Conservation (phyloP, 371 early-diverging fungal species). For the Mortierella sp. region DNA sequence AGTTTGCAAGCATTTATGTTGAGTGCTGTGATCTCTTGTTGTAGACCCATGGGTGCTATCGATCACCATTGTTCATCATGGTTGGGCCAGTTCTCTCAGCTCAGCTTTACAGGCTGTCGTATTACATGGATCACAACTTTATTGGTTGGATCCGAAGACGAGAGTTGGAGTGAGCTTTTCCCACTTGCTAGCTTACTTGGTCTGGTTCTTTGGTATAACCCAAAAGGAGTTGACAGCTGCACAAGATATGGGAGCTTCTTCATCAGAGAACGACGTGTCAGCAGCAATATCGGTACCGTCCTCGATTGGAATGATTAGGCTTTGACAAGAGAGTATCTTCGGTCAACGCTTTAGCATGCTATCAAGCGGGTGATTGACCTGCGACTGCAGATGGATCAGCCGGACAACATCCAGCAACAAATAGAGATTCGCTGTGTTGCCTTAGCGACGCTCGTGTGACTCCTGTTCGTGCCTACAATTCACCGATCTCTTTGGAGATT, state of each 20-base stretch:
- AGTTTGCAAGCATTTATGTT: constrained; percentile 61
- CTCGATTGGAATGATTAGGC: constrained; percentile 8
- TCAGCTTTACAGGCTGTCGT: constrained; percentile 58
- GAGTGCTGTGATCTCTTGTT: constrained; percentile 57
- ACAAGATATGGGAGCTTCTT: no score
- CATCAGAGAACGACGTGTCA: neutral
- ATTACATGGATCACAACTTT: constrained; percentile 73
- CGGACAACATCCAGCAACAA: constrained; percentile 27
- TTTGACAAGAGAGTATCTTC: constrained; percentile 35
- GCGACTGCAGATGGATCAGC: constrained; percentile 42
- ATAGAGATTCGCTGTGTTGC: constrained; percentile 18
- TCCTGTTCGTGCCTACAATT: constrained; percentile 25
- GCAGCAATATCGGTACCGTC: neutral
- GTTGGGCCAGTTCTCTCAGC: constrained; percentile 57
- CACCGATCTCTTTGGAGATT: constrained; percentile 35
- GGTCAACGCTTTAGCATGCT: constrained; percentile 38
- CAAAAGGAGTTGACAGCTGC: constrained; percentile 47
- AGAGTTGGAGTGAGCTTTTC: constrained; percentile 59
- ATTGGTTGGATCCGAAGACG: constrained; percentile 59
- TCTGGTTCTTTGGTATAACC: constrained; percentile 66
- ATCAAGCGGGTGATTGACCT: constrained; percentile 38
- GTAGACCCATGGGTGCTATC: constrained; percentile 55
- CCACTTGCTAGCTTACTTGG: constrained; percentile 60
- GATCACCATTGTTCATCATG: constrained; percentile 56
- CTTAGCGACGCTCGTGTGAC: constrained; percentile 36